A percentile compares a stretch with the other conserved stretches of the same genome.
Conservation (phyloP, 163 green algal genomes). For the Scenedesmus sp. region DNA sequence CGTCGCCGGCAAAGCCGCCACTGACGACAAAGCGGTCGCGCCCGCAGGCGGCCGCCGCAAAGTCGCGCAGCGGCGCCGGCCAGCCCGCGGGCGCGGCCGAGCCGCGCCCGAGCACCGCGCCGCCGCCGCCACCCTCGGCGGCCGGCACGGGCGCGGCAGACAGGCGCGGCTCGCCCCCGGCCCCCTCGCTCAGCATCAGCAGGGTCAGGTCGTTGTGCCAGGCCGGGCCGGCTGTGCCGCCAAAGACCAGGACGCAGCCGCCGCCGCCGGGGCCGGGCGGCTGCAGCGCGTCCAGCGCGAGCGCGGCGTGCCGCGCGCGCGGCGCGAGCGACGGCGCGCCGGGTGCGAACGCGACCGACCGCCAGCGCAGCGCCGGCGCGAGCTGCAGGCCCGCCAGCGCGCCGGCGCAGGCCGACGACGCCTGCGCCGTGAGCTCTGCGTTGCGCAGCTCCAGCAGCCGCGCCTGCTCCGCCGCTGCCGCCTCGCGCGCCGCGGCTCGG, state of each 20-base stretch:
- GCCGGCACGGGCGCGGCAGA: no score
- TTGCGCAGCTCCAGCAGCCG: slow-evolving; percentile 4
- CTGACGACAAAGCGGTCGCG: slow-evolving; percentile 53
- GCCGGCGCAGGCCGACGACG: background rate
- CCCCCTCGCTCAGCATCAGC: background rate
- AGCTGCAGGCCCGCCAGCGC: slow-evolving; percentile 11
- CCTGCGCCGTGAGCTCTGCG: slow-evolving; percentile 12
- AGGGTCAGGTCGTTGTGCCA: slow-evolving; percentile 26
- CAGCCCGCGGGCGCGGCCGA: no score
- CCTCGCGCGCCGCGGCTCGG: background rate
- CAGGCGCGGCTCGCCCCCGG: no score
- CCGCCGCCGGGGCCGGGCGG: background rate
- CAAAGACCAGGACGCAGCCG: slow-evolving; percentile 16
- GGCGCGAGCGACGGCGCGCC: background rate
- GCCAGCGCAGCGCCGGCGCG: slow-evolving; percentile 6
- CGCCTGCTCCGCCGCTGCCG: slow-evolving; percentile 2
- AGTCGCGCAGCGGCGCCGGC: slow-evolving; percentile 32
- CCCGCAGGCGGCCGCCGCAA: slow-evolving; percentile 53
- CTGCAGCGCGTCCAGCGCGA: background rate
- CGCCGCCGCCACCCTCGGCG: no score
- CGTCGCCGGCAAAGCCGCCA: slow-evolving; percentile 55
- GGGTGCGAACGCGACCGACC: background rate
- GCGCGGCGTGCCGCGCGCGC: slow-evolving; percentile 7
- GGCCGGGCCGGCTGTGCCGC: background rate
- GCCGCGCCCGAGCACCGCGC: no score